A percentile compares a stretch with the other conserved stretches of the same genome.
phyloP scores from a whole-genome alignment of 495 filamentous ascomycete genomes.

The Trichoderma gamsii region DNA sequence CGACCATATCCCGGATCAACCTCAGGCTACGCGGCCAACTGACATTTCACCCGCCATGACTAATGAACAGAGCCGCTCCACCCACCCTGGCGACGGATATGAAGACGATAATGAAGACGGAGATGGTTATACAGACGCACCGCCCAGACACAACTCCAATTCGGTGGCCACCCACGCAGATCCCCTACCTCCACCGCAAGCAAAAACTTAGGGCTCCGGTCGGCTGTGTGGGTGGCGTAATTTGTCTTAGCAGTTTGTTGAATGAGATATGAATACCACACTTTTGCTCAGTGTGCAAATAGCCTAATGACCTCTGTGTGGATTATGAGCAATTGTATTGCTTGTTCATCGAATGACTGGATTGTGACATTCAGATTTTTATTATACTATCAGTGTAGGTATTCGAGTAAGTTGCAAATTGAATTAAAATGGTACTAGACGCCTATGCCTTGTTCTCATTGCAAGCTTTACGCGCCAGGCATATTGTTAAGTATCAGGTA shows the following conservation, averaged over 20 bases:
- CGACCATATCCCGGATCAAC: not conserved
- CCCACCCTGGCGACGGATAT: conserved; percentile 12
- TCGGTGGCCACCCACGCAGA: not conserved
- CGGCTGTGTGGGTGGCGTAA: not conserved
- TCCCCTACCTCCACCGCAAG: not conserved
- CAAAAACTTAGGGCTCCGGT: not conserved
- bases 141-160: not conserved
- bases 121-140: conserved; percentile 3
- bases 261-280: not conserved
- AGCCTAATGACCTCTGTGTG: not conserved
- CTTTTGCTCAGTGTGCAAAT: not conserved
- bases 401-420: no score
- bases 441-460: no score
- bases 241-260: not conserved
- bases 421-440: no score
- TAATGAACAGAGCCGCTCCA: not conserved
- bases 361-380: no score
- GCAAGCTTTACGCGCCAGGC: no score
- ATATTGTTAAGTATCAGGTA: no score
- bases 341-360: no score
- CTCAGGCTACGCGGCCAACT: not conserved
- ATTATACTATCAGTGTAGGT: no score
- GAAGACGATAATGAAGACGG: conserved; percentile 7
- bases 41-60: not conserved
- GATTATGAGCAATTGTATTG: not conserved